Base-by-base conservation (phyloP, 139 green algal species). In the Haematococcus sp. region DNA sequence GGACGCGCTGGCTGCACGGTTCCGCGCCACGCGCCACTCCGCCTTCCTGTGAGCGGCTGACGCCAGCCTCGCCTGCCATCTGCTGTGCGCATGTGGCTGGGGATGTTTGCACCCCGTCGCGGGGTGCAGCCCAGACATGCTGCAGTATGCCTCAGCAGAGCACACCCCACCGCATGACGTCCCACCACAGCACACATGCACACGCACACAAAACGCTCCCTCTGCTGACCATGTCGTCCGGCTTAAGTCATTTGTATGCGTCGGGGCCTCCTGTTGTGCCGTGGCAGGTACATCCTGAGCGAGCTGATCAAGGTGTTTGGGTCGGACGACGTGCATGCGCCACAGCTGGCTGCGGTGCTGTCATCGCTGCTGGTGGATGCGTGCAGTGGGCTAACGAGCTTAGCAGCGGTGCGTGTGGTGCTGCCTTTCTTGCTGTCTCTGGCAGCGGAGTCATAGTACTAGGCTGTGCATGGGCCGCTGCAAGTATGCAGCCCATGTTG, bases 291-390 rank as follows among this genome's bases (percentile, higher is more conserved):
- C 77, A 89, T 93, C 22, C 81, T 90, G 30, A 89, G 77, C 28
- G 91, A 96, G 88, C 77, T 96, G 55, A 61, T 95, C 58, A 96
- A 96, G 77, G 79, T 84, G 16, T 96, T 92, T 77, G 87, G 85
- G 3, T 59, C 77, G 22, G 79, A 93, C 52, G 34, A 75, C 19
- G 65, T 59, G 0, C 55, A 80, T 2, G 82, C 87, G 44, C 32
- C 32, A 15, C 46, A 65, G n/a, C 70, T 94, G 70, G 74, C 73
- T 3, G 55, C 67, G 64, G 90, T 94, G 49, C 72, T 94, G 1
- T 40, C 51, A 3, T 55, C 63, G 16, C 79, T 95, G 43, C 22
- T 94, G 15, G 59, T 32, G 4, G 59, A 68, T 13, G 77, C 88
- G 1, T 88, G 82, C 60, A 54, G 66, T 20, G 34, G 34, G n/a